Percentiles rank a stretch among this genome's conserved stretches.
These are phyloP conservation scores for Dryas integrifolia DNA, from an alignment of 331 rosid species.

Conservation along the genomic window DNA sequence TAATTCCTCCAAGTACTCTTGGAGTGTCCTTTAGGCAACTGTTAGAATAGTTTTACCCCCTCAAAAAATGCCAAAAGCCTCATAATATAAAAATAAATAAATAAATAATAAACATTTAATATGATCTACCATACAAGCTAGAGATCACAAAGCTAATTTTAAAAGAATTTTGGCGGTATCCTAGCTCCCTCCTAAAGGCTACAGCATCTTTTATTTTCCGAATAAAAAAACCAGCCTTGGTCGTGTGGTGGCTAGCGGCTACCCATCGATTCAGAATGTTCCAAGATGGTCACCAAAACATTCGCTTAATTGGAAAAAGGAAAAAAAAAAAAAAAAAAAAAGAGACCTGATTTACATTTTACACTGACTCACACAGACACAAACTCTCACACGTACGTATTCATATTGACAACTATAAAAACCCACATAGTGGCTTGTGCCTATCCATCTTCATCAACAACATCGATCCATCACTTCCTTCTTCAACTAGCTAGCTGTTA, in stretches of 20 bases:
- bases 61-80: not conserved
- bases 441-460: constrained; percentile 21
- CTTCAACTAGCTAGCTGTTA: too few relatives aligned
- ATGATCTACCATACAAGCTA: not conserved
- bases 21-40: too few relatives aligned
- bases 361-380: not conserved
- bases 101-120: too few relatives aligned
- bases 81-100: too few relatives aligned
- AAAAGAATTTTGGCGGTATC: constrained; percentile 8
- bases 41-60: not conserved
- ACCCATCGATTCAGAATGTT: constrained; percentile 34
- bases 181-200: not conserved
- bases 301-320: not conserved
- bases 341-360: not conserved
- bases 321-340: not conserved
- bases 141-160: not conserved
- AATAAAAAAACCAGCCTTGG: not conserved
- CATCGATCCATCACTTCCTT: not conserved
- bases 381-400: not conserved
- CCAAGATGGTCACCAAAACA: constrained; percentile 39
- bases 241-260: not conserved
- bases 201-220: not conserved
- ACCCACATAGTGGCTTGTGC: constrained; percentile 14
- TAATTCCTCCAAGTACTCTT: too few relatives aligned
- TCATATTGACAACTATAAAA: constrained; percentile 35